Evolutionary conservation across 306 rosid genomes (phyloP).

Genomic region (Pueraria montana): DNA sequence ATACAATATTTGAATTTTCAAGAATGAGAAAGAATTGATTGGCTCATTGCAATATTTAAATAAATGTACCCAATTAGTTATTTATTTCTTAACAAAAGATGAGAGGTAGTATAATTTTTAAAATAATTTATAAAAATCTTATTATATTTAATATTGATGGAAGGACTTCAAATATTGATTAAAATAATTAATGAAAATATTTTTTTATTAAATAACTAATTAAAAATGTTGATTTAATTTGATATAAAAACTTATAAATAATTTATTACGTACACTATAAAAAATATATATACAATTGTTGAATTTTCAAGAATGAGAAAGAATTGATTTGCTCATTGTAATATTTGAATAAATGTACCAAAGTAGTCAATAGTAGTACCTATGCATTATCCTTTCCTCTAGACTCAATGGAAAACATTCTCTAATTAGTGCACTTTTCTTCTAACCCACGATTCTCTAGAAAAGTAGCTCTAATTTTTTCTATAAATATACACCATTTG

Average conservation of each 20-base stretch:
- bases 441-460: background rate
- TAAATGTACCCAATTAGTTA: background rate
- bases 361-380: background rate
- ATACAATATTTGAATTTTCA: background rate
- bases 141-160: no score
- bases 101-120: no score
- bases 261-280: no score
- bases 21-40: background rate
- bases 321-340: background rate
- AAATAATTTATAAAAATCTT: no score
- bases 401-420: slow-evolving; percentile 29
- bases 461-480: slow-evolving; percentile 17
- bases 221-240: no score
- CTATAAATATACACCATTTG: slow-evolving; percentile 46
- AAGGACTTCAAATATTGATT: no score
- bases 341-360: background rate
- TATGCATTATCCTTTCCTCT: slow-evolving; percentile 22
- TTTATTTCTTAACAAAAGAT: no score
- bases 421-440: slow-evolving; percentile 19
- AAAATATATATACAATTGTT: background rate
- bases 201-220: no score
- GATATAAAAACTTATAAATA: no score
- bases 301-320: background rate
- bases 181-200: no score
- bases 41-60: background rate